Base-by-base conservation (phyloP, 2,329 filamentous ascomycete genomes). In the Diaporthe aspalathi region DNA sequence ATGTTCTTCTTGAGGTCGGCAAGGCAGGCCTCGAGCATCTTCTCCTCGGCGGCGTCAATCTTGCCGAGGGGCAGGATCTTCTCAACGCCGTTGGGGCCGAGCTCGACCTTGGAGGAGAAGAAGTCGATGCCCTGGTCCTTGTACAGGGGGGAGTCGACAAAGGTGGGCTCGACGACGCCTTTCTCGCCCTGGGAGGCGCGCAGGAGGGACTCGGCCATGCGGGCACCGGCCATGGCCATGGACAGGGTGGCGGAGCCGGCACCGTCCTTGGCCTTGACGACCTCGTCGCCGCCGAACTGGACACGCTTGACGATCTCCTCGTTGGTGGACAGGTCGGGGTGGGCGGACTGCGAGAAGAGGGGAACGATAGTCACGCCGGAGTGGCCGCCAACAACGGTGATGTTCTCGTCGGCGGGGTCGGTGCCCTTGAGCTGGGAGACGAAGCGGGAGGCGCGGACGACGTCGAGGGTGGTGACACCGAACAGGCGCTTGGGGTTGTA, bases 401-500 rank as follows among this genome's bases (percentile, higher is more conserved):
- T 95, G 84, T 94, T 93, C 92, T 98, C 95, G 83, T 93, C 90
- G 81, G 91, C 91, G 79, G 96, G 96, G 89, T 98, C 92, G 84
- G 92, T 94, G 81, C 84, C 86, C 91, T 97, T 95, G 86, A 97
- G 85, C 90, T 98, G 91, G 80, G 93, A 94, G 86, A 98, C 96
- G 91, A 99, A 99, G 87, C 95, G 94, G 81, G 92, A 95, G 81
- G 96, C 95, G 82, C 96, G 96, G 85, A 99, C 96, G 76, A 98
- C 95, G 80, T 99, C 96, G 80, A 99, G 94, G 81, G 96, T 98
- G 86, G 96, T 99, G 82, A 99, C 96, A 89, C 96, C 96, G 87
- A 99, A 99, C 79, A 99, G 94, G 81, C 93, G 94, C 92, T 97
- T 97, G 84, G 96, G 95, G 91, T 99, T 95, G 92, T 98, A 99